Evolutionary conservation across 805 yeast species (phyloP).

Genomic region (Pichia paraexigua): DNA sequence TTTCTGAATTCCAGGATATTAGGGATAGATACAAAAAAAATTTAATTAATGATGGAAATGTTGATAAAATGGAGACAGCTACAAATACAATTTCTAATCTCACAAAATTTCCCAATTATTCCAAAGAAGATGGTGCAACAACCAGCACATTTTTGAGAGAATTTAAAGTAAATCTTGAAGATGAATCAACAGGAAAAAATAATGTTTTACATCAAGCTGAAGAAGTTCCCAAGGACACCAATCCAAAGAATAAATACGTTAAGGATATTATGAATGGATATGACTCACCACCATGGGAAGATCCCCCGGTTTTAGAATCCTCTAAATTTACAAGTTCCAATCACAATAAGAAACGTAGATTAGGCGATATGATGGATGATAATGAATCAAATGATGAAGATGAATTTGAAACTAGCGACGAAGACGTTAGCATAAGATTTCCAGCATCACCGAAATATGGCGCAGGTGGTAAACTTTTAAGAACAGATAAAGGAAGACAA

Average conservation of each 20-base stretch:
- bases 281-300: constrained; percentile 30
- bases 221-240: not conserved
- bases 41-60: constrained; percentile 2
- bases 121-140: not conserved
- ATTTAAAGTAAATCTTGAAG: not conserved
- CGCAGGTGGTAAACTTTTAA: constrained; percentile 29
- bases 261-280: constrained; percentile 15
- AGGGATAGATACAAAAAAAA: constrained; percentile 11
- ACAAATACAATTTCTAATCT: not conserved
- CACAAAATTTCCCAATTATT: not conserved
- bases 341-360: constrained; percentile 4
- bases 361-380: not conserved
- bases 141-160: not conserved
- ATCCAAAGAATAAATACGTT: constrained; percentile 6
- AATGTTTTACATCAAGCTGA: not conserved
- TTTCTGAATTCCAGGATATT: constrained; percentile 3
- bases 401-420: constrained; percentile 7
- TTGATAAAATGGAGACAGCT: not conserved
- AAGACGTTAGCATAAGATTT: constrained; percentile 27
- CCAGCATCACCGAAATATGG: constrained; percentile 42
- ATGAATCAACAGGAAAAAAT: constrained; percentile 9
- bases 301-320: constrained; percentile 24
- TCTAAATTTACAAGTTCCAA: constrained; percentile 10
- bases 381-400: constrained; percentile 1
- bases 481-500: constrained; percentile 22